A percentile compares a stretch with the other conserved stretches of the same genome.
phyloP scores from a whole-genome alignment of 1,139 yeast species.

The Lodderomyces metapsilosis region DNA sequence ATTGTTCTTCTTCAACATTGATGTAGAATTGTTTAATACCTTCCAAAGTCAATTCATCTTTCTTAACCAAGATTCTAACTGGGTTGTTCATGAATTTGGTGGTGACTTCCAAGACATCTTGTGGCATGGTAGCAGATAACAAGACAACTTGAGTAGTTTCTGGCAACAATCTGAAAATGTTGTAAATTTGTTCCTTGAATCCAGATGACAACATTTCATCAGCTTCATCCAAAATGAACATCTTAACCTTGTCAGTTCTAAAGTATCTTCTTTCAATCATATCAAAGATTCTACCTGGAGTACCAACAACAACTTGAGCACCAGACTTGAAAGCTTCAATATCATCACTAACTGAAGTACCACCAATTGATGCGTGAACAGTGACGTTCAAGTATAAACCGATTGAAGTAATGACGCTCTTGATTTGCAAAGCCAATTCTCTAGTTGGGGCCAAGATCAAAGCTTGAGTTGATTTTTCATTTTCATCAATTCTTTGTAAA shows the following conservation, averaged over 20 bases:
- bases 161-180: conserved; percentile 92
- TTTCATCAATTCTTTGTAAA: conserved; percentile 86
- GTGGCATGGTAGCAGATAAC: conserved; percentile 97
- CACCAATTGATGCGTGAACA: conserved; percentile 99
- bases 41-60: conserved; percentile 96
- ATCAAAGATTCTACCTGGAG: conserved; percentile 98
- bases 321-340: conserved; percentile 89
- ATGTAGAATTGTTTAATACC: conserved; percentile 97
- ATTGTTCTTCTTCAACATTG: conserved; percentile 89
- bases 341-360: conserved; percentile 90
- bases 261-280: conserved; percentile 94
- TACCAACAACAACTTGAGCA: conserved; percentile 96
- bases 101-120: conserved; percentile 94
- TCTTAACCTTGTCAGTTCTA: conserved; percentile 86
- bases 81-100: conserved; percentile 97
- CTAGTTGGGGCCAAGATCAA: conserved; percentile 97
- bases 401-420: conserved; percentile 90
- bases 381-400: conserved; percentile 92
- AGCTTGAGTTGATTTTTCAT: conserved; percentile 81
- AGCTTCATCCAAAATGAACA: conserved; percentile 98
- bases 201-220: conserved; percentile 98
- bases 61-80: conserved; percentile 93
- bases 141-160: conserved; percentile 94
- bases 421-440: conserved; percentile 97
- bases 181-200: conserved; percentile 96